Base-by-base conservation (phyloP, 495 filamentous ascomycete genomes). In the Aspergillus steynii region DNA sequence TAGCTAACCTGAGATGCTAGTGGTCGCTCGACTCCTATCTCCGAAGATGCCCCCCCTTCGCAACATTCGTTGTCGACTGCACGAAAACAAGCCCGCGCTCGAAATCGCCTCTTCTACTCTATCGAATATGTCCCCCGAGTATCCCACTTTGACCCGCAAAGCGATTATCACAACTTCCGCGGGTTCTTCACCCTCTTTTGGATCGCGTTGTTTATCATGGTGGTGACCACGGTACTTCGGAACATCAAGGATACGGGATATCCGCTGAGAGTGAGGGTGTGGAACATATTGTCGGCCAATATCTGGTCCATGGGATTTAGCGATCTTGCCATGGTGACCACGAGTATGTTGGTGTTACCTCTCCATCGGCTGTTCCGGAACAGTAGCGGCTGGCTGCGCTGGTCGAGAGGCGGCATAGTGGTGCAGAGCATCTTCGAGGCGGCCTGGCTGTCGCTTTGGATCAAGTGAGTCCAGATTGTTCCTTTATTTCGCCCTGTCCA, bases 141-240 rank as follows among this genome's bases (percentile, higher is more conserved):
- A 20, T 97, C 94, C 8, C 94, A 99, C 73, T 97, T 99, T 74
- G 95, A 99, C 74, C 92, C 92, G 14, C 83, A 85, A 54, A 94
- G 90, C 77, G 91, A 96, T 66, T 96, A 98, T 65, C 86, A 87
- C 59, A 91, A 99, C 67, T 99, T 99, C 74, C 86, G 92, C 63
- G 95, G 95, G 62, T 99, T 99, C 83, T 99, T 96, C 74, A 89
- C 93, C 49, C 83, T 99, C 48, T 99, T 98, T 76, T 99, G 95
- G 95, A 93, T 99, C 53, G 92, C 90, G 5, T 77, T 99, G 58
- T 90, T 92, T 55, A 96, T 99, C 73, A 97, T 99, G 95, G 91
- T 93, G 61, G 88, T 97, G 56, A 98, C 95, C 10, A 91, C 90
- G 8, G 88, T 90, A 77, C 75, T 97, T 68, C 85, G 95, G 69